Base-by-base conservation (phyloP, 2,329 filamentous ascomycete species). In the Byssochlamys sp. region DNA sequence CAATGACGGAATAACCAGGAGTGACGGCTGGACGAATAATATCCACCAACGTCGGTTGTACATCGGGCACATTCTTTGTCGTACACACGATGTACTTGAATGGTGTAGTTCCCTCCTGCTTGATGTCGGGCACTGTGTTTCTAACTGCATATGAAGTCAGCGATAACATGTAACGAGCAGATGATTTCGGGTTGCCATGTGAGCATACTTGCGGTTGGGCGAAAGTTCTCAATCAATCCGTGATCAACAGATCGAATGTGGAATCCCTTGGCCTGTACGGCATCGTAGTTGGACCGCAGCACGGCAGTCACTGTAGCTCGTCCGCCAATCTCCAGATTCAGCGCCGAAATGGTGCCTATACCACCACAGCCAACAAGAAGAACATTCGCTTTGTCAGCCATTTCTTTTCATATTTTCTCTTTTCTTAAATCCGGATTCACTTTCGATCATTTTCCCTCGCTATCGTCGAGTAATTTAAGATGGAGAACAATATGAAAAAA, bases 41-140 rank as follows among this genome's bases (percentile, higher is more conserved):
- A 2, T 80, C 76, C 50, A 73, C 64, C 0, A 81, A 68, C 0
- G 71, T 73, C 0, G 83, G 81, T 0, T 73, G 69, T 6, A 80
- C 65, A 55, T 85, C 83, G 4, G 82, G 75, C 33, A 81, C 69
- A 61, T 83, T 85, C 65, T 86, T 86, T 9, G 82, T 85, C 4
- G 78, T 75, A 39, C 80, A 73, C 6, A 86, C 67, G 39, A 85
- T 75, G 61, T 78, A 85, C 67, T 85, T 79, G 64, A 78, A 85
- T 19, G 19, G 19, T 19, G 19, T 19, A 19, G 19, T 19, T 19
- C 19, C 19, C 19, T 19, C 19, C 19, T 19, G 19, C 19, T 19
- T 19, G 19, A 19, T 19, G 19, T 19, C 19, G 19, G 19, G 19
- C 19, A 19, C 19, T 19, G 19, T 19, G 19, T 19, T 19, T 19